Evolutionary conservation across 805 yeast species (phyloP).

Genomic region (Sugiyamaella mastotermitis): DNA sequence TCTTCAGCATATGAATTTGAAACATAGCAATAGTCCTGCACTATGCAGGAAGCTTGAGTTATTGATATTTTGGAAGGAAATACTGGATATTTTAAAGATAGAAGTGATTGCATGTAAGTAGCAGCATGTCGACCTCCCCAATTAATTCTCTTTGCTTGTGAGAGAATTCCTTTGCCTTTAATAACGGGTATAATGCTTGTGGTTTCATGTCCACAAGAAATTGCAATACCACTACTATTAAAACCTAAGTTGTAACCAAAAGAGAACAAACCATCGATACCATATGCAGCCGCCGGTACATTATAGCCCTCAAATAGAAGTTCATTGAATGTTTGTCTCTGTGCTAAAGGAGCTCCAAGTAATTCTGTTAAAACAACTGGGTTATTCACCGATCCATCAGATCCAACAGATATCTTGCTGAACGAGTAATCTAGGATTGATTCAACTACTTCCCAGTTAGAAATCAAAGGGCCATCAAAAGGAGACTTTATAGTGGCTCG

Average conservation of each 20-base stretch:
- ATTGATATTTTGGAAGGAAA: slow-evolving; percentile 71
- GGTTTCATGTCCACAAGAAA: slow-evolving; percentile 77
- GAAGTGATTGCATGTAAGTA: slow-evolving; percentile 53
- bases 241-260: slow-evolving; percentile 54
- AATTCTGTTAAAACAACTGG: slow-evolving; percentile 81
- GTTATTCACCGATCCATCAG: slow-evolving; percentile 46
- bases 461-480: slow-evolving; percentile 77
- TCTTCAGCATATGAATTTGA: slow-evolving; percentile 65
- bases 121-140: slow-evolving; percentile 85
- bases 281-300: slow-evolving; percentile 69
- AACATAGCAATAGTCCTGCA: slow-evolving; percentile 74
- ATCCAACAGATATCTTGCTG: slow-evolving; percentile 67
- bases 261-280: slow-evolving; percentile 78
- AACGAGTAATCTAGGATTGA: slow-evolving; percentile 77
- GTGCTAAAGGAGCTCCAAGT: slow-evolving; percentile 62
- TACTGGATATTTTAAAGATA: slow-evolving; percentile 82
- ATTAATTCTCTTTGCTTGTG: slow-evolving; percentile 72
- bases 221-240: slow-evolving; percentile 53
- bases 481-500: slow-evolving; percentile 70
- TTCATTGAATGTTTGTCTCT: slow-evolving; percentile 72
- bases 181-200: slow-evolving; percentile 80
- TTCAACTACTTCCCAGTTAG: slow-evolving; percentile 92
- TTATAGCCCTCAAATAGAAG: slow-evolving; percentile 77
- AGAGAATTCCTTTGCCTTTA: slow-evolving; percentile 57
- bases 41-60: slow-evolving; percentile 58